A percentile compares a stretch with the other conserved stretches of the same genome.
phyloP scores from a whole-genome alignment of 2,329 filamentous ascomycete species.

The Rhynchosporium secalis region DNA sequence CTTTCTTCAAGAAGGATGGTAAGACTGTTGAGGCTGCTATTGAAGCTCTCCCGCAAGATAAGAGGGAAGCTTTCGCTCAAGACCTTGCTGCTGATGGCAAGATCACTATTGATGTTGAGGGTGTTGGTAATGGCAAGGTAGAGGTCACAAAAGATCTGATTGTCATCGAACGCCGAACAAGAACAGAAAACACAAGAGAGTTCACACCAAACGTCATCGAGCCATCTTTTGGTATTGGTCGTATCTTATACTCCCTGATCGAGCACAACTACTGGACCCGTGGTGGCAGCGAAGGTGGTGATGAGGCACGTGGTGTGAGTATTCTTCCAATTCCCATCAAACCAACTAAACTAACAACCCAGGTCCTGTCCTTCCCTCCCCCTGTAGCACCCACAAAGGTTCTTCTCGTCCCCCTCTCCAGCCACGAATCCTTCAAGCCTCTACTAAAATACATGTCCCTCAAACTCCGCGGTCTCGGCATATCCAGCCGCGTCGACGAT shows the following conservation, averaged over 20 bases:
- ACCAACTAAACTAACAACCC: neutral
- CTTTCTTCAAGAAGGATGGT: slow-evolving; percentile 91
- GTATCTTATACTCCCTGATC: slow-evolving; percentile 88
- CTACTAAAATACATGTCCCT: slow-evolving; percentile 70
- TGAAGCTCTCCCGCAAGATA: slow-evolving; percentile 66
- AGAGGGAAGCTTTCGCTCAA: slow-evolving; percentile 77
- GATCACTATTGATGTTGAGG: slow-evolving; percentile 73
- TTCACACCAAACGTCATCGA: slow-evolving; percentile 97
- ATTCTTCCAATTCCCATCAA: slow-evolving; percentile 1
- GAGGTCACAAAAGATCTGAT: slow-evolving; percentile 79
- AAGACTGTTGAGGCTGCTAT: slow-evolving; percentile 82
- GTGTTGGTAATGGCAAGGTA: slow-evolving; percentile 67
- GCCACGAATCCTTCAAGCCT: slow-evolving; percentile 78
- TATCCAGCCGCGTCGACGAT: slow-evolving; percentile 86
- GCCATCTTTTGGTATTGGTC: slow-evolving; percentile 94
- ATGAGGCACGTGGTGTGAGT: slow-evolving; percentile 85
- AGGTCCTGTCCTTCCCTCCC: slow-evolving; percentile 73
- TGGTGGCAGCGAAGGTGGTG: slow-evolving; percentile 59
- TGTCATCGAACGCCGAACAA: slow-evolving; percentile 78
- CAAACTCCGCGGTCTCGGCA: slow-evolving; percentile 71
- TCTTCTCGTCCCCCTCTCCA: slow-evolving; percentile 84
- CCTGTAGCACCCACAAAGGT: slow-evolving; percentile 92
- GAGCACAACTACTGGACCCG: slow-evolving; percentile 97
- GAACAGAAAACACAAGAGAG: slow-evolving; percentile 81
- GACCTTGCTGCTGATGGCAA: slow-evolving; percentile 73